A percentile compares a stretch with the other conserved stretches of the same genome.
Conservation (phyloP, 805 yeast species). For the Zygosaccharomyces rouxii region DNA sequence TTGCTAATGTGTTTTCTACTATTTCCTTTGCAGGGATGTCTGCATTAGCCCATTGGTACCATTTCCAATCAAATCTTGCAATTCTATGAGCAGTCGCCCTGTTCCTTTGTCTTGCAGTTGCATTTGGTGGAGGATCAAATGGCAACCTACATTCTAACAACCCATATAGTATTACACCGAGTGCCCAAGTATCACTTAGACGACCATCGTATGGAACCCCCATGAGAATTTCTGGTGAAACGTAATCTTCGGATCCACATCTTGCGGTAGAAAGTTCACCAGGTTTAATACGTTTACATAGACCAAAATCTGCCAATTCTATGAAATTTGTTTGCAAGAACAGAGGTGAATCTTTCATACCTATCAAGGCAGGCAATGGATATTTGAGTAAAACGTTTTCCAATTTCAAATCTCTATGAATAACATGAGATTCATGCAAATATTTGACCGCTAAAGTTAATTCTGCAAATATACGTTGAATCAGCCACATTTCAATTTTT, state of each 20-base stretch:
- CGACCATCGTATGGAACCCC: conserved; percentile 91
- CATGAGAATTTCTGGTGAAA: conserved; percentile 87
- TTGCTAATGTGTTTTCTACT: conserved; percentile 29
- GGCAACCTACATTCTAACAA: conserved; percentile 84
- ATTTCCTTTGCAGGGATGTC: conserved; percentile 27
- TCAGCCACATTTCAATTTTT: conserved; percentile 44
- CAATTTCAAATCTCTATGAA: conserved; percentile 88
- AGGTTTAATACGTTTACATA: conserved; percentile 64
- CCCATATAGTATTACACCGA: conserved; percentile 87
- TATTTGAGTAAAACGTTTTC: conserved; percentile 68
- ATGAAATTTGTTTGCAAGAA: conserved; percentile 36
- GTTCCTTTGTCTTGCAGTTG: conserved; percentile 34
- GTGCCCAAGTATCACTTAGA: conserved; percentile 89
- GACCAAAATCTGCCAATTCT: conserved; percentile 82
- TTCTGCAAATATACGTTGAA: conserved; percentile 66
- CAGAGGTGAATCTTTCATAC: conserved; percentile 17
- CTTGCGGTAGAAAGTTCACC: conserved; percentile 70
- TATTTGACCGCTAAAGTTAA: conserved; percentile 63
- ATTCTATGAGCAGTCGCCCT: conserved; percentile 73
- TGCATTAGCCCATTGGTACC: conserved; percentile 51
- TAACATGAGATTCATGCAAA: conserved; percentile 61
- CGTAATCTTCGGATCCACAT: conserved; percentile 96
- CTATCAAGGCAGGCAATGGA: conserved; percentile 33
- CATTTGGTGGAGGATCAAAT: conserved; percentile 76
- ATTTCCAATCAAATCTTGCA: conserved; percentile 88